Base-by-base conservation (phyloP, 1,284 basidiomycete genomes). In the Marasmius sp. region DNA sequence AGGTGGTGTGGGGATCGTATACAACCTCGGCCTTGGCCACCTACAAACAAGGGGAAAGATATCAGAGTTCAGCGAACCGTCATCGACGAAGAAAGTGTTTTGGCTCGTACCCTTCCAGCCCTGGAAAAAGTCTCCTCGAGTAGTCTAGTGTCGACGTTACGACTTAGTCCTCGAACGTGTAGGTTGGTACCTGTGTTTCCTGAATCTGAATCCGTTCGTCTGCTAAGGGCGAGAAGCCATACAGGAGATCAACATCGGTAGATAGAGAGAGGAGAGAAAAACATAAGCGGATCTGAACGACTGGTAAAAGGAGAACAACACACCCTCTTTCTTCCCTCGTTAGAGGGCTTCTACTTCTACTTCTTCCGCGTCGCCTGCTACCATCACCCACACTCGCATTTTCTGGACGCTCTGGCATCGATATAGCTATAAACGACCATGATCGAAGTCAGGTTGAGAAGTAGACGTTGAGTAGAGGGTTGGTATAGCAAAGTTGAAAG, bases 1-100 rank as follows among this genome's bases (percentile, higher is more conserved):
- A n/a, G n/a, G n/a, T n/a, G n/a, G 87, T 85, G 78, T 93, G 92
- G 41, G 92, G 92, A 75, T 94, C 92, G 67, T 86, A 86, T 91
- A 94, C 93, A 74, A 94, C 85, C 68, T 91, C 86, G 33, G 85
- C 86, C 75, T 92, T 86, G 68, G 84, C 77, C 58, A 86, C 83
- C 50, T 51, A 20, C 12, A 8, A 33, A 50, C 10, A 20, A 33
- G 27, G 3, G 41, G 41, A 43, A 43, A 43, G 6, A 14, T 3
- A 45, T 51, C 5, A 2, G 22, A 9, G 20, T 36, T 11, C n/a
- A 2, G 9, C 7, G n/a, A 20, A 36, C 3, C 1, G 10, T 27
- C 9, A 2, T 33, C 20, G 10, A 27, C 8, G 6, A 6, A 2
- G 50, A 2, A 27, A n/a, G n/a, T n/a, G 33, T 18, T 27, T n/a